Percentiles rank a stretch among this genome's conserved stretches.
phyloP scores from a whole-genome alignment of 1,139 yeast species.

The Zhuliangozyma blackwelliae region DNA sequence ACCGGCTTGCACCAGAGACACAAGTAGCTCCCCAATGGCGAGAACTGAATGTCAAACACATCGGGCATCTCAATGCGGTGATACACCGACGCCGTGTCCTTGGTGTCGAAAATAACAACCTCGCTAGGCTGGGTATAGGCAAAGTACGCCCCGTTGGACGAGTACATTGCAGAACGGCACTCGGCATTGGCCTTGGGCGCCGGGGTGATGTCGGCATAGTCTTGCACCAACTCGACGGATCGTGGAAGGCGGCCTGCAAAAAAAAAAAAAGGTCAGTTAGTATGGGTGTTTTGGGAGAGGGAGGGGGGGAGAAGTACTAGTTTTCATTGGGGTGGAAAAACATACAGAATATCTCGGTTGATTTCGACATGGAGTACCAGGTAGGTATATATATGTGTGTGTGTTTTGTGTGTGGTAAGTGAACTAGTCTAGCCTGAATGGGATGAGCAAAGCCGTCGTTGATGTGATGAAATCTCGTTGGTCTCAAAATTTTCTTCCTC shows the following conservation, averaged over 20 bases:
- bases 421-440: no score
- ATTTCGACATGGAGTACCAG: constrained; percentile 24
- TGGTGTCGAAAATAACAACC: constrained; percentile 60
- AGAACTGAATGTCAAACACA: constrained; percentile 77
- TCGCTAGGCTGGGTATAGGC: constrained; percentile 54
- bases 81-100: constrained; percentile 21
- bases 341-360: constrained; percentile 44
- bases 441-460: no score
- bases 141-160: constrained; percentile 52
- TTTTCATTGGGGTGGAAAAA: constrained; percentile 9
- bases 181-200: constrained; percentile 36
- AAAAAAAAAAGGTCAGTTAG: constrained; percentile 9
- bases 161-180: constrained; percentile 46
- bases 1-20: constrained; percentile 91
- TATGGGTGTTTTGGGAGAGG: constrained; percentile 5
- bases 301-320: background rate
- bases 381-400: no score
- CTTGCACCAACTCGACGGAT: constrained; percentile 54
- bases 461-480: no score
- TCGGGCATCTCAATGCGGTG: constrained; percentile 48
- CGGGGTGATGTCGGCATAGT: constrained; percentile 35
- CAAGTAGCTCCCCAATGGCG: constrained; percentile 82
- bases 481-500: no score
- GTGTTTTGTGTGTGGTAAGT: no score
- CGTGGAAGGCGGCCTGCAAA: constrained; percentile 56